Base-by-base conservation (phyloP, 805 yeast species). In the Lipomyces mesembrius region DNA sequence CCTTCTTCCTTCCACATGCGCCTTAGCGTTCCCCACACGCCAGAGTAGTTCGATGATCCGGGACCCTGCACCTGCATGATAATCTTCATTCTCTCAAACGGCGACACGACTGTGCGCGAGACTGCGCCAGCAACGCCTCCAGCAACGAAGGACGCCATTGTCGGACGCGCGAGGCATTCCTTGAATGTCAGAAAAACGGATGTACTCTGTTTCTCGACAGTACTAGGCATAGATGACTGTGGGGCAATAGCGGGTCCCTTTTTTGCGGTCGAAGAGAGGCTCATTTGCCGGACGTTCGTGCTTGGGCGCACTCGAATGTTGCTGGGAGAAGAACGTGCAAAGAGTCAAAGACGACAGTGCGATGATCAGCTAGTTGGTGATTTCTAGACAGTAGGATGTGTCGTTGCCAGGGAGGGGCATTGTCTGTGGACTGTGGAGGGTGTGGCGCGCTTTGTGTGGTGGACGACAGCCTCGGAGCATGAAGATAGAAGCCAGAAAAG, bases 61-160 rank as follows among this genome's bases (percentile, higher is more conserved):
- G 84, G 81, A 11, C 90, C 95, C 78, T 94, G 98, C 46, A 95
- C 87, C 78, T 94, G 99, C 73, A 92, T 86, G 32, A 94, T 78
- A 69, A 95, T 95, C 78, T 94, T 94, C 72, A 95, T 96, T 72
- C 99, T 82, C 77, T 94, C 99, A 78, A 94, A 87, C 0, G 99
- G 99, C 12, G 97, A 91, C 5, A 93, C 97, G 0, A 90, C 91
- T 0, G 98, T 94, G 63, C 98, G 82, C 1, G 97, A 90, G 39
- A 93, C 87, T 32, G 97, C 98, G 65, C 98, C 99, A 0, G 98
- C 99, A 0, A 90, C 83, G 62, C 98, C 97, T 64, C 99, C 99
- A 6, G 97, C 98, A 34, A 93, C 81, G 75, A 94, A 92, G 1
- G 98, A 91, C 1, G 92, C 82, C 39, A 84, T 84, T 12, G 78